Percentiles rank a stretch among this genome's conserved stretches.
Evolutionary conservation across 805 yeast genomes (phyloP).

Genomic region (Starmerella asiatica): DNA sequence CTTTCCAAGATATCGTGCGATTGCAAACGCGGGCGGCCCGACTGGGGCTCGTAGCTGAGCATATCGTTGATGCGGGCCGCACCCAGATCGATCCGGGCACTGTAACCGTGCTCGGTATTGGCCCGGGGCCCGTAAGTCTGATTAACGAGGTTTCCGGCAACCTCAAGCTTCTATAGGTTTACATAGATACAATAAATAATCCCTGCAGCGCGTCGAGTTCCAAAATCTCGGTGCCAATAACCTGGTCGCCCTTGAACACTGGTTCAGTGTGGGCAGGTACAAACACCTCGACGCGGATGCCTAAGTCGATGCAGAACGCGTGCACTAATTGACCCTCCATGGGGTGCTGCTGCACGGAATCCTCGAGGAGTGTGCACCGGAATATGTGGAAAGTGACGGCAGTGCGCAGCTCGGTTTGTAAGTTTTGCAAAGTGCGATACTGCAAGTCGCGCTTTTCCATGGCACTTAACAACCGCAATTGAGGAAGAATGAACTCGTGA

Average conservation of each 20-base stretch:
- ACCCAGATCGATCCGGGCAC: slow-evolving; percentile 95
- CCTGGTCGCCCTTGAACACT: slow-evolving; percentile 27
- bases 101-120: slow-evolving; percentile 90
- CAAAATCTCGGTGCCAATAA: slow-evolving; percentile 35
- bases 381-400: slow-evolving; percentile 21
- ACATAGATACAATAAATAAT: slow-evolving; percentile 29
- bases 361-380: slow-evolving; percentile 35
- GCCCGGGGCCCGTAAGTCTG: slow-evolving; percentile 79
- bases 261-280: slow-evolving; percentile 16
- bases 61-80: slow-evolving; percentile 92
- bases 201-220: slow-evolving; percentile 33
- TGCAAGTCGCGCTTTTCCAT: slow-evolving; percentile 8
- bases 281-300: slow-evolving; percentile 33
- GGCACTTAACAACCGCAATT: slow-evolving; percentile 3
- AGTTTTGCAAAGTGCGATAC: slow-evolving; percentile 2
- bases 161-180: slow-evolving; percentile 49
- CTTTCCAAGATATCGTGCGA: slow-evolving; percentile 57
- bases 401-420: slow-evolving; percentile 10
- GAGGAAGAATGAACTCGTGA: slow-evolving; percentile 8
- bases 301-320: slow-evolving; percentile 38
- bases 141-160: slow-evolving; percentile 73
- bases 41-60: slow-evolving; percentile 60
- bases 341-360: slow-evolving; percentile 11
- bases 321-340: slow-evolving; percentile 25
- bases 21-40: slow-evolving; percentile 71